Conservation (phyloP, 106 monocot genomes). For the Ottelia alismoides region DNA sequence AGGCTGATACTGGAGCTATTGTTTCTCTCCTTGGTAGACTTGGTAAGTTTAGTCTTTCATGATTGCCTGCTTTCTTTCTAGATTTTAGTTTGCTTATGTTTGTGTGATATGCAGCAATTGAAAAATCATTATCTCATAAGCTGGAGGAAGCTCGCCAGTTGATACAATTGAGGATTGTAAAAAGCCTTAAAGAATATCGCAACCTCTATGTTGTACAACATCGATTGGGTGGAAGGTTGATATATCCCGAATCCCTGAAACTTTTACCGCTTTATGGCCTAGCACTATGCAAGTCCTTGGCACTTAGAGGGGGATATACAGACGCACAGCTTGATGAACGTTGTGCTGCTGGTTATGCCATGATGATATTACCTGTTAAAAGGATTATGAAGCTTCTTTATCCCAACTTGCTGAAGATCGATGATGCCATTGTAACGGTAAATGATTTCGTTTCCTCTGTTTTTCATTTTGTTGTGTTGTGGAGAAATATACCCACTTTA, state of each 20-base stretch:
- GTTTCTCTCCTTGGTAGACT: slow-evolving; percentile 61
- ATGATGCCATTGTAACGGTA: slow-evolving; percentile 30
- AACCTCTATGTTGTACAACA: slow-evolving; percentile 86
- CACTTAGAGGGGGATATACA: slow-evolving; percentile 88
- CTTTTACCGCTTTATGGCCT: slow-evolving; percentile 66
- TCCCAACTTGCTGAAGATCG: slow-evolving; percentile 64
- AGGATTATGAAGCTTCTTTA: slow-evolving; percentile 66
- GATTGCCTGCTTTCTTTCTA: neutral
- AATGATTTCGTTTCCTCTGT: too few relatives aligned
- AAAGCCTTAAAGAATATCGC: slow-evolving; percentile 89
- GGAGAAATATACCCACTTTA: too few relatives aligned
- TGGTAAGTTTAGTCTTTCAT: slow-evolving; percentile 26
- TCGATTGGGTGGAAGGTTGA: slow-evolving; percentile 67
- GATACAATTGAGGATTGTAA: slow-evolving; percentile 67
- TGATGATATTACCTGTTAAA: slow-evolving; percentile 78
- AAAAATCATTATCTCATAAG: slow-evolving; percentile 69
- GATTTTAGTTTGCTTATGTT: neutral
- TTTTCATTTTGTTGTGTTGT: neutral
- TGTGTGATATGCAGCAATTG: slow-evolving; percentile 49
- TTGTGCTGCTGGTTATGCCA: slow-evolving; percentile 70
- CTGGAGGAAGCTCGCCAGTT: slow-evolving; percentile 81
- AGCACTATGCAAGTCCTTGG: slow-evolving; percentile 63
- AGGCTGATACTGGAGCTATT: slow-evolving; percentile 83
- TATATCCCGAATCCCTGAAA: slow-evolving; percentile 82
- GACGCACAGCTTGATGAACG: slow-evolving; percentile 79